Percentiles rank a stretch among this genome's conserved stretches.
These are phyloP conservation scores for Cylindrotheca closterium DNA, from an alignment of 108 stramenopile species.

Conservation along the genomic window DNA sequence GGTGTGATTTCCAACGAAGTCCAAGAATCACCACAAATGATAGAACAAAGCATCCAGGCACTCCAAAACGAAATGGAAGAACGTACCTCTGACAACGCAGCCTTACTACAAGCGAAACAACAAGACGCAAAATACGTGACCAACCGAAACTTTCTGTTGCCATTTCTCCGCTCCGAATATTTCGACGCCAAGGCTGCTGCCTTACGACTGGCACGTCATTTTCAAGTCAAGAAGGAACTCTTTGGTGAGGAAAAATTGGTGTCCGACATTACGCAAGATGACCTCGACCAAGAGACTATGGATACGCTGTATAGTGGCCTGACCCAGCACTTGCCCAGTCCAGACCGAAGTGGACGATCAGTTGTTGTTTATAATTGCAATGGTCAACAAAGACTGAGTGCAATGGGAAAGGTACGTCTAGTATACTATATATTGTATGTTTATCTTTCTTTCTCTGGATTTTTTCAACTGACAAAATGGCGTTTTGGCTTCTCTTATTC, in stretches of 20 bases:
- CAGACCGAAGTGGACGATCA: conserved; percentile 17
- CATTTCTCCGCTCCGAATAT: conserved; percentile 35
- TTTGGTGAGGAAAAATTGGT: conserved; percentile 25
- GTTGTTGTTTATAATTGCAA: conserved; percentile 9
- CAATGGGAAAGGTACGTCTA: no score
- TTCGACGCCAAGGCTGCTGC: conserved; percentile 31
- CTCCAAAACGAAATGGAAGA: conserved; percentile 4
- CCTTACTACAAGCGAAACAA: conserved; percentile 5
- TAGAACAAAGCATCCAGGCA: conserved; percentile 1
- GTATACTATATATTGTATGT: no score
- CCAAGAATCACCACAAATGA: conserved; percentile 20
- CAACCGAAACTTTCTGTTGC: conserved; percentile 17
- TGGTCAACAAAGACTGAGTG: no score
- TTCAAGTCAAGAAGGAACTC: conserved; percentile 34
- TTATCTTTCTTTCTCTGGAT: conserved; percentile 1
- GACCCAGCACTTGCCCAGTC: neutral
- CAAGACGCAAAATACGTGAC: conserved; percentile 1
- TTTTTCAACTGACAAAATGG: no score
- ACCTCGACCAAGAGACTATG: conserved; percentile 17
- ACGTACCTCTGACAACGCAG: conserved; percentile 1
- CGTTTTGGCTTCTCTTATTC: no score
- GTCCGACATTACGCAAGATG: conserved; percentile 6
- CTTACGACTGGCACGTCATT: conserved; percentile 17
- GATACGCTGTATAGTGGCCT: conserved; percentile 7
- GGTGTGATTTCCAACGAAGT: conserved; percentile 16